Evolutionary conservation across 2,329 filamentous ascomycete genomes (phyloP).

Genomic region (Sarocladiaceae sp.): DNA sequence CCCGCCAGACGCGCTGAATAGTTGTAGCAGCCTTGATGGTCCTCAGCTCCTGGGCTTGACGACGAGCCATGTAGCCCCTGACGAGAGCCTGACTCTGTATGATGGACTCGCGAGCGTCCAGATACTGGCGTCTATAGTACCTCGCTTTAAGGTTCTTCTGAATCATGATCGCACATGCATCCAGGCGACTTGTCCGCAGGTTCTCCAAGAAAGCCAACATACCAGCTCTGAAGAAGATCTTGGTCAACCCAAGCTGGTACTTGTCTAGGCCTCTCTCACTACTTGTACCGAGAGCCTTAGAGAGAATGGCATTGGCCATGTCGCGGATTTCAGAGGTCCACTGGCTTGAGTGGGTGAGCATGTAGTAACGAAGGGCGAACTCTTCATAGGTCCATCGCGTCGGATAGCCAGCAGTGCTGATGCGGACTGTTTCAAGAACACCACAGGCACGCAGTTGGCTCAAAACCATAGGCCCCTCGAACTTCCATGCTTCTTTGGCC

Average conservation of each 20-base stretch:
- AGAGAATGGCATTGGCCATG: conserved; percentile 89
- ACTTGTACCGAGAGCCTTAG: conserved; percentile 76
- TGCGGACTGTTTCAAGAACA: conserved; percentile 96
- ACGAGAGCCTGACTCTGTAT: conserved; percentile 72
- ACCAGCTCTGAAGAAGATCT: conserved; percentile 98
- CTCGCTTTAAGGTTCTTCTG: conserved; percentile 97
- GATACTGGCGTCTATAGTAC: conserved; percentile 87
- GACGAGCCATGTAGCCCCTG: conserved; percentile 72
- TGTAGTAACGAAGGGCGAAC: conserved; percentile 95
- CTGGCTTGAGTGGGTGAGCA: conserved; percentile 81
- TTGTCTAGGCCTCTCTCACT: conserved; percentile 76
- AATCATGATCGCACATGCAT: conserved; percentile 93
- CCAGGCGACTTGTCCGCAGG: conserved; percentile 80
- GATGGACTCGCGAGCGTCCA: conserved; percentile 78
- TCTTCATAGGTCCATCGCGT: conserved; percentile 99
- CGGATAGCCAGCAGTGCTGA: conserved; percentile 94
- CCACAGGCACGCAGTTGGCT: conserved; percentile 95
- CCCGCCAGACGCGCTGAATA: conserved; percentile 93
- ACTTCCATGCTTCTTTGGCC: conserved; percentile 93
- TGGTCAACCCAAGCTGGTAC: conserved; percentile 94
- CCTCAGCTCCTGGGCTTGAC: conserved; percentile 71
- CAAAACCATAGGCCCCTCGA: conserved; percentile 97
- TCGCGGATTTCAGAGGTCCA: conserved; percentile 93
- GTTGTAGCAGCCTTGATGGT: conserved; percentile 83
- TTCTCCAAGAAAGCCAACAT: conserved; percentile 99